A percentile compares a stretch with the other conserved stretches of the same genome.
phyloP scores from a whole-genome alignment of 169 alveolate genomes.

The Plasmodium gonderi region DNA sequence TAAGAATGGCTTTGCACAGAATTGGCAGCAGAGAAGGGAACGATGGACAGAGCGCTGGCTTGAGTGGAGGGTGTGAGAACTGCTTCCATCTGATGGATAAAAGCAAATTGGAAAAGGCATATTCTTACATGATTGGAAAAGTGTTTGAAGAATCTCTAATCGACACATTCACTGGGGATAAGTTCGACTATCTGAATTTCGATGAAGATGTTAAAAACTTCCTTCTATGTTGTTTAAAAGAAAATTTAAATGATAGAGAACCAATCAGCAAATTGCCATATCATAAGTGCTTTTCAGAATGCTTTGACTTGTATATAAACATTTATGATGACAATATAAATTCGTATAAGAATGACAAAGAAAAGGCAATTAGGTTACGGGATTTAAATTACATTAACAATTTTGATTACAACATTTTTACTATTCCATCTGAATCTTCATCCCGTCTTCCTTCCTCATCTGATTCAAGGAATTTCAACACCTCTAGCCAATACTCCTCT shows the following conservation, averaged over 20 bases:
- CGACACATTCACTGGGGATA: conserved; percentile 64
- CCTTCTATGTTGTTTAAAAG: conserved; percentile 10
- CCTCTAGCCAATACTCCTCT: conserved; percentile 37
- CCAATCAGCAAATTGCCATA: conserved; percentile 5
- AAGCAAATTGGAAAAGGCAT: conserved; percentile 38
- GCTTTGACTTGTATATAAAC: conserved; percentile 59
- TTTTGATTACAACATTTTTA: conserved; percentile 46
- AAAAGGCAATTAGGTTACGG: conserved; percentile 40
- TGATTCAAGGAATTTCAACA: background rate
- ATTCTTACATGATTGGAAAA: conserved; percentile 62
- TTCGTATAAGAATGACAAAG: conserved; percentile 55
- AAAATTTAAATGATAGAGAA: conserved; percentile 10
- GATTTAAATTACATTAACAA: conserved; percentile 48
- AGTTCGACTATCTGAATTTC: conserved; percentile 59
- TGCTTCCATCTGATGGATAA: conserved; percentile 20
- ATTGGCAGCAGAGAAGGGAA: too few species aligned
- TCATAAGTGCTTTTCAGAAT: conserved; percentile 49
- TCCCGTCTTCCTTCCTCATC: conserved; percentile 13
- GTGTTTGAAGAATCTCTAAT: conserved; percentile 63
- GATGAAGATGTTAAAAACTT: conserved; percentile 39
- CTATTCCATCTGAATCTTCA: conserved; percentile 40
- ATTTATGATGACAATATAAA: conserved; percentile 69
- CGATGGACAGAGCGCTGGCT: background rate
- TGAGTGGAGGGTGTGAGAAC: background rate
- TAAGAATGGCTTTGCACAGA: background rate